Percentiles rank a stretch among this genome's conserved stretches.
phyloP scores from a whole-genome alignment of 305 asterid genomes.

The Coffea humblotiana region DNA sequence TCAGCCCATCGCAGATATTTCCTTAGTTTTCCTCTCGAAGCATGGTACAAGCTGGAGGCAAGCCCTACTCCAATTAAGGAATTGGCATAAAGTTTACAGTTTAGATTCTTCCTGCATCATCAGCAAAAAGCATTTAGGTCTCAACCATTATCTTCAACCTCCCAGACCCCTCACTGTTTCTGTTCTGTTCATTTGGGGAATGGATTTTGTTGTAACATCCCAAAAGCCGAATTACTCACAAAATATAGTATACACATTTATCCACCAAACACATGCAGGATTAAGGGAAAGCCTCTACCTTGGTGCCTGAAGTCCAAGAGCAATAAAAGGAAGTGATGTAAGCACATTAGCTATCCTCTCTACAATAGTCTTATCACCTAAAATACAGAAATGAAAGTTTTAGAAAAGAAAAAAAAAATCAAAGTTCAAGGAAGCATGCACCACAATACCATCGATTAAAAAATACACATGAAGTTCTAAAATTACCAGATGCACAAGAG shows the following conservation, averaged over 20 bases:
- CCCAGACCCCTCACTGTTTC: neutral
- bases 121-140: neutral
- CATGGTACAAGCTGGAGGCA: slow-evolving; percentile 75
- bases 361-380: slow-evolving; percentile 66
- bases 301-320: slow-evolving; percentile 77
- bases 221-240: neutral
- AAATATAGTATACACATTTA: neutral
- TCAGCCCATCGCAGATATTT: slow-evolving; percentile 93
- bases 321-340: slow-evolving; percentile 92
- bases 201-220: neutral
- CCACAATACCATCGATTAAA: neutral
- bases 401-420: neutral
- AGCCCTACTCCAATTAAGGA: slow-evolving; percentile 88
- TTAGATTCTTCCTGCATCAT: slow-evolving; percentile 66
- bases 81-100: slow-evolving; percentile 76
- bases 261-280: neutral
- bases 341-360: slow-evolving; percentile 77
- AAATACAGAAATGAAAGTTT: slow-evolving; percentile 17
- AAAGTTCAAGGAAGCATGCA: neutral
- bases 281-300: slow-evolving; percentile 41
- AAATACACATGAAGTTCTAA: neutral
- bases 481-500: slow-evolving; percentile 62
- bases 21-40: slow-evolving; percentile 71
- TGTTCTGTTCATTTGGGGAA: neutral
- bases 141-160: neutral